Evolutionary conservation across 129 eudicot genomes (phyloP).

Genomic region (Pittosporum tobira): DNA sequence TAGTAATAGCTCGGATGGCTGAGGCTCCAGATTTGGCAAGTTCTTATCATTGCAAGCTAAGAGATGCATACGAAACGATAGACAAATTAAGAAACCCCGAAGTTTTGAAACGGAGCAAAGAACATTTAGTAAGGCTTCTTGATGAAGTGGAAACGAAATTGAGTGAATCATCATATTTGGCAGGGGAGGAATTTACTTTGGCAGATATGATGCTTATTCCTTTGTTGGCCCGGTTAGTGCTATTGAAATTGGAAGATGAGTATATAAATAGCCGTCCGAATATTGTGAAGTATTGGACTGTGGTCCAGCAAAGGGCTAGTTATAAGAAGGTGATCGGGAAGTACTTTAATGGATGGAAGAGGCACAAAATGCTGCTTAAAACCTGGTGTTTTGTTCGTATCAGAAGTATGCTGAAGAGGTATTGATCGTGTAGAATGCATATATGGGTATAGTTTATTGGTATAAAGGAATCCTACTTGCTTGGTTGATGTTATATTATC

Average conservation of each 20-base stretch:
- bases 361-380: conserved; percentile 53
- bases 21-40: conserved; percentile 81
- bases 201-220: conserved; percentile 81
- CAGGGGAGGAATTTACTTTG: conserved; percentile 61
- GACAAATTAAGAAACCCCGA: conserved; percentile 56
- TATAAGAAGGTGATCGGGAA: conserved; percentile 70
- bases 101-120: conserved; percentile 41
- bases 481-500: not conserved
- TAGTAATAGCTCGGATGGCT: conserved; percentile 82
- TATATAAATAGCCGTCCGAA: conserved; percentile 48
- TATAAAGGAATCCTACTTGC: not conserved
- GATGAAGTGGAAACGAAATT: conserved; percentile 70
- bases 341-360: conserved; percentile 70
- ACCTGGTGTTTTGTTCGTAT: conserved; percentile 62
- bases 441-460: not conserved
- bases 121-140: conserved; percentile 55
- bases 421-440: conserved; percentile 7
- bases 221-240: conserved; percentile 43
- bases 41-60: conserved; percentile 64
- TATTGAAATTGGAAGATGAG: conserved; percentile 50
- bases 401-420: conserved; percentile 51
- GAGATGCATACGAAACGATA: conserved; percentile 68
- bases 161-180: conserved; percentile 42
- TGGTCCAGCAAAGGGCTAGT: conserved; percentile 60
- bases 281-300: conserved; percentile 51